Evolutionary conservation across 2,329 filamentous ascomycete genomes (phyloP).

Genomic region (Neofusicoccum parvum): DNA sequence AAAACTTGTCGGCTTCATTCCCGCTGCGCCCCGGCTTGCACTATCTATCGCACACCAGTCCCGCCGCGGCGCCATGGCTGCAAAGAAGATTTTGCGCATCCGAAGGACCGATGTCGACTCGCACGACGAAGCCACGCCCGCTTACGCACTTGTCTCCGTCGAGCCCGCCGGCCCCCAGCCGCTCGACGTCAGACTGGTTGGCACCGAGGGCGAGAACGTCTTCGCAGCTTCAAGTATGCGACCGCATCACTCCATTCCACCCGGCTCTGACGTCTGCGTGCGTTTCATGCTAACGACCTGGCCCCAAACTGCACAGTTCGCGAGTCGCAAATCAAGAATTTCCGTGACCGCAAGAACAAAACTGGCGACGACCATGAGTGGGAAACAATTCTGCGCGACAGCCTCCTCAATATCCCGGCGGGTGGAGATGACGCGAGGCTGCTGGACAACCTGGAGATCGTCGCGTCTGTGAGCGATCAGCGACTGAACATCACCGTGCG

Average conservation of each 20-base stretch:
- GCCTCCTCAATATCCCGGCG: constrained; percentile 52
- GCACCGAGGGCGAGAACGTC: constrained; percentile 66
- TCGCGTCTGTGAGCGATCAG: constrained; percentile 58
- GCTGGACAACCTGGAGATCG: constrained; percentile 57
- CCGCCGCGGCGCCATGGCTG: constrained; percentile 16
- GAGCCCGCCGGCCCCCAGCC: constrained; percentile 53
- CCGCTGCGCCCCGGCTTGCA: background rate
- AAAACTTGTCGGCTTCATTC: background rate
- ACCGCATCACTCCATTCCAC: constrained; percentile 23
- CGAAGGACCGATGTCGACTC: constrained; percentile 55
- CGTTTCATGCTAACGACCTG: constrained; percentile 22
- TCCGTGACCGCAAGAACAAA: constrained; percentile 25
- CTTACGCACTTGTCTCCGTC: constrained; percentile 65
- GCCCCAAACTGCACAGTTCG: constrained; percentile 30
- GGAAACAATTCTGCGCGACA: constrained; percentile 60
- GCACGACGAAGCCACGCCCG: constrained; percentile 21
- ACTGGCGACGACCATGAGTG: constrained; percentile 59
- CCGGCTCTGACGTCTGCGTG: constrained; percentile 28
- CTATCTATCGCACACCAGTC: constrained; percentile 9
- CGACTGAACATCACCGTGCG: constrained; percentile 65
- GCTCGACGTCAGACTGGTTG: constrained; percentile 68
- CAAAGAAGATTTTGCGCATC: constrained; percentile 56
- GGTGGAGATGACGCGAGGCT: constrained; percentile 45
- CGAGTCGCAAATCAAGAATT: constrained; percentile 33
- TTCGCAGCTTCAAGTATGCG: constrained; percentile 62